Evolutionary conservation across 2,329 filamentous ascomycete species (phyloP), one percentile per base, ranked within the genome.

Genomic region (Colletotrichum gigasporum): DNA sequence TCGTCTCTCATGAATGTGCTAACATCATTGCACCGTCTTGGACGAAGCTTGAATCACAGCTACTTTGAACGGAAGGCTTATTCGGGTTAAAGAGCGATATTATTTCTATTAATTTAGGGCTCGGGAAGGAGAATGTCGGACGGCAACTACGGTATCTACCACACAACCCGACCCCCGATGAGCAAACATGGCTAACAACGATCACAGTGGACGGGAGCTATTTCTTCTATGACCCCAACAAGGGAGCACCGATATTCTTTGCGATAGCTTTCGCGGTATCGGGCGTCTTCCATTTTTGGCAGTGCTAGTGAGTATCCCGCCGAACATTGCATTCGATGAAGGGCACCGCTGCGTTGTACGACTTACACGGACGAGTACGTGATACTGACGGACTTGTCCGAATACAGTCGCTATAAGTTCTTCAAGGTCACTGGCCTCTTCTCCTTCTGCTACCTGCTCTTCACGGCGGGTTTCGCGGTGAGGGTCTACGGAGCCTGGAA

Each of bases 341-440:
- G n/a, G n/a, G n/a, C n/a, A n/a, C n/a, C n/a, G n/a, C n/a, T n/a
- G n/a, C n/a, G n/a, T n/a, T n/a, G n/a, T n/a, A n/a, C n/a, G n/a
- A n/a, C n/a, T n/a, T n/a, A n/a, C n/a, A 32, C 5, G 2, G 1
- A 22, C 6, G 12, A n/a, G 10, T 1, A 12, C n/a, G 8, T 5
- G 2, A 12, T 32, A n/a, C 32, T 62, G 4, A 65, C 16, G 9
- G 8, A 4, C 6, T 7, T 5, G 12, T 5, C 5, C 5, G n/a
- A 10, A 14, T 39, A n/a, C 47, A 87, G 85, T 44, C 82, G 77
- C 56, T 86, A 87, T 70, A 85, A 84, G 66, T 85, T 81, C 68
- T 89, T 85, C 82, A 81, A 80, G 52, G 76, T 87, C 12, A 87
- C 84, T 0, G 73, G 82, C 0, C 73, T 90, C 4, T 83, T 87